These are phyloP conservation scores for Cladosporium sp. DNA, from an alignment of 2,329 filamentous ascomycete species.

Conservation along the genomic window DNA sequence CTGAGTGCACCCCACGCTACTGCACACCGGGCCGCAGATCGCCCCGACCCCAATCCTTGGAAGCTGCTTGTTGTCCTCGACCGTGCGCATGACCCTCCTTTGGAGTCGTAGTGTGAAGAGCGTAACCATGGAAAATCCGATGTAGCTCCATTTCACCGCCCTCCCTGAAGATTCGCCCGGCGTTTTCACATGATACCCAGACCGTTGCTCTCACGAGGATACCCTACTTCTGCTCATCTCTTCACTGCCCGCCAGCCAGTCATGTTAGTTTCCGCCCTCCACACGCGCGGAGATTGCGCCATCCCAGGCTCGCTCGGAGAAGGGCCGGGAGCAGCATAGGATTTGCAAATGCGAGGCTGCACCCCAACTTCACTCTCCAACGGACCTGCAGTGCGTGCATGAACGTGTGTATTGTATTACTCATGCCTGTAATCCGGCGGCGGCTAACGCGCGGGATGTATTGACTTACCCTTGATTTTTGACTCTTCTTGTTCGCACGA, in stretches of 20 bases:
- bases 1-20: not conserved
- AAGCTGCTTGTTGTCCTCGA: not conserved
- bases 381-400: constrained; percentile 4
- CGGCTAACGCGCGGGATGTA: constrained; percentile 17
- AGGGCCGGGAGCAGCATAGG: not conserved
- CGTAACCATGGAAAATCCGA: not conserved
- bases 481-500: not conserved
- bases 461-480: not conserved
- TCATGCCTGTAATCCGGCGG: constrained; percentile 5
- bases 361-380: not conserved
- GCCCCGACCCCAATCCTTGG: constrained; percentile 10
- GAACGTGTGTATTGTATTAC: constrained; percentile 13
- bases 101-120: not conserved
- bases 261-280: not conserved
- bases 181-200: not conserved
- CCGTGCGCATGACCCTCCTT: constrained; percentile 3
- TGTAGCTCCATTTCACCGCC: constrained; percentile 11
- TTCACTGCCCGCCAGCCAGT: not conserved
- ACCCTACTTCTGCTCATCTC: not conserved
- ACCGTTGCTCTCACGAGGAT: not conserved
- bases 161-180: not conserved
- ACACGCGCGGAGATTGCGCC: not conserved
- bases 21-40: not conserved
- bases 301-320: not conserved
- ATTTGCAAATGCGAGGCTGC: constrained; percentile 12